Conservation (phyloP, 179 eudicot genomes). For the Heliamphora pulchella region DNA sequence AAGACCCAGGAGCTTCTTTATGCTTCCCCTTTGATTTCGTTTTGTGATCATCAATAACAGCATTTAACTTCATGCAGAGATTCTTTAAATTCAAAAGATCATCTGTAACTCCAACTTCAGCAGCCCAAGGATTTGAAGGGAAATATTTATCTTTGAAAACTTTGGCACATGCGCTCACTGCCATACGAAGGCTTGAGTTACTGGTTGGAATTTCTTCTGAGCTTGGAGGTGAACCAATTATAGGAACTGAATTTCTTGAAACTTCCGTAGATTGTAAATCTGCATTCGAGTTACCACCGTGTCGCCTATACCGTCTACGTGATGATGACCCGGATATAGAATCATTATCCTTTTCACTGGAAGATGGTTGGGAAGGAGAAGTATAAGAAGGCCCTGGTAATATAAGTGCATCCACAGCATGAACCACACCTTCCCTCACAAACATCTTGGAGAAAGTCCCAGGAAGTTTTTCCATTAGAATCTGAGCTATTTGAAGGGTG, state of each 20-base stretch:
- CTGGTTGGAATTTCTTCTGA: conserved; percentile 48
- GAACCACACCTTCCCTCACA: conserved; percentile 95
- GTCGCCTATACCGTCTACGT: conserved; percentile 75
- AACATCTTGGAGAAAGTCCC: conserved; percentile 88
- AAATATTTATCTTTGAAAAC: conserved; percentile 83
- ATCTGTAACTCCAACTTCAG: conserved; percentile 70
- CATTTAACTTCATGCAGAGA: conserved; percentile 70
- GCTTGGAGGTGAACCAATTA: conserved; percentile 63
- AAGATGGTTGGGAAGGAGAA: conserved; percentile 38
- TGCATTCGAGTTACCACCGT: conserved; percentile 55
- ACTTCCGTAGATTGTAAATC: conserved; percentile 60
- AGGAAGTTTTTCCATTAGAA: conserved; percentile 93
- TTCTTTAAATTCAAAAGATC: conserved; percentile 79
- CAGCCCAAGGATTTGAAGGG: conserved; percentile 59
- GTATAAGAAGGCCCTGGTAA: conserved; percentile 36
- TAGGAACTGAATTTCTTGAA: conserved; percentile 45
- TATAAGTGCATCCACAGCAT: conserved; percentile 87
- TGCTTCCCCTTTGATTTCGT: conserved; percentile 71
- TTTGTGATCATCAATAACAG: conserved; percentile 62
- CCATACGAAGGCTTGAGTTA: conserved; percentile 56
- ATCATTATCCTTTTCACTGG: conserved; percentile 65
- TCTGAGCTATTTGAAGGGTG: conserved; percentile 93
- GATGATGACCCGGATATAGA: conserved; percentile 58
- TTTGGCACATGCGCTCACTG: conserved; percentile 72
- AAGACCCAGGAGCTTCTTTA: conserved; percentile 41